Base-by-base conservation (phyloP, 2,329 filamentous ascomycete genomes). In the Alternaria brassicae region DNA sequence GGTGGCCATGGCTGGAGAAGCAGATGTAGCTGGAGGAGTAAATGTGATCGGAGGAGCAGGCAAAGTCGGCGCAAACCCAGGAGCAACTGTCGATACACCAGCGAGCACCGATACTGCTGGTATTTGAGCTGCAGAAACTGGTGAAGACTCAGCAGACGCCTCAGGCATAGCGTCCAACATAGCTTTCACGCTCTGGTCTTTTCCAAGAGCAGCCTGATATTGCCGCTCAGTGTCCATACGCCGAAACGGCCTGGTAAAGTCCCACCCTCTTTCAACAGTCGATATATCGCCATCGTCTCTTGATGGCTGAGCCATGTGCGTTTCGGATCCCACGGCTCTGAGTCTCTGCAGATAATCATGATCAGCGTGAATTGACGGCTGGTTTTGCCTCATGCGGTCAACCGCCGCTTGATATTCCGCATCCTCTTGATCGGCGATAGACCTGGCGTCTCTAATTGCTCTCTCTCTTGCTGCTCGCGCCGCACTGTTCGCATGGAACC, bases 151-250 rank as follows among this genome's bases (percentile, higher is more conserved):
- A 12, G 4, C 21, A 3, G 8, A 1, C 0, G 28, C 9, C 28
- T 12, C 2, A 4, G 28, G 6, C 6, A 13, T 8, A 21, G 9
- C 3, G 1, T 15, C 1, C 4, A 19, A 1, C 0, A n/a, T 23
- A 15, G 13, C 2, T 4, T n/a, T 17, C 27, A 13, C 10, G 9
- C 2, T 1, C 4, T 30, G 3, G 17, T 47, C 42, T 21, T 7
- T 5, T 23, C 30, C 28, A 32, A 48, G 17, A 13, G 30, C 9
- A 25, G 44, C 8, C 2, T 23, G 28, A 23, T 48, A 19, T 2
- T 36, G 19, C 21, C 10, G 30, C 44, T 36, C 30, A 36, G 30
- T 48, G 4, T 36, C 15, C 15, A 21, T 25, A 23, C 13, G 28
- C 3, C 15, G 44, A 23, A 21, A 48, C 3, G 1, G 13, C 19